Conservation (phyloP, 768 basidiomycete genomes). For the Lentinula aciculospora region DNA sequence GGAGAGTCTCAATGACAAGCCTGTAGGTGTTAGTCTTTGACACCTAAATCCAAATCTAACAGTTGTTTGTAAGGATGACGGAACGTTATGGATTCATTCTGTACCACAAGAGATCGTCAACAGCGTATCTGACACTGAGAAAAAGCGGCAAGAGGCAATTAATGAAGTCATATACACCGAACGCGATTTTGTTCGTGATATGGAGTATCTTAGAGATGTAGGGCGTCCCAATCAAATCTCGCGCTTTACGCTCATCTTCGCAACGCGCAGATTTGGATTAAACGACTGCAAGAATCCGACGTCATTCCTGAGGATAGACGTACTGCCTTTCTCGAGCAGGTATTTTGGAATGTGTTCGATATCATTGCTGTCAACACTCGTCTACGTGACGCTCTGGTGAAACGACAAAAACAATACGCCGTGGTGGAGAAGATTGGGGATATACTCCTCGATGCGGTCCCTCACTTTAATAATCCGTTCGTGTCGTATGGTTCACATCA, state of each 20-base stretch:
- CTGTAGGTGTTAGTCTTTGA: slow-evolving; percentile 36
- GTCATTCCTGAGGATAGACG: slow-evolving; percentile 74
- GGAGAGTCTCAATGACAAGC: slow-evolving; percentile 76
- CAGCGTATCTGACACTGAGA: slow-evolving; percentile 88
- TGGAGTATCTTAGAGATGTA: slow-evolving; percentile 97
- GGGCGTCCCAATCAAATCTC: slow-evolving; percentile 20
- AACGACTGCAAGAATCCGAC: slow-evolving; percentile 68
- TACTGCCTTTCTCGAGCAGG: slow-evolving; percentile 84
- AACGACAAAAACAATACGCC: slow-evolving; percentile 92
- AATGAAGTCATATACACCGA: slow-evolving; percentile 96
- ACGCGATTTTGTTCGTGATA: slow-evolving; percentile 94
- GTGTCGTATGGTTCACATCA: slow-evolving; percentile 96
- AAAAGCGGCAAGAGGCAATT: slow-evolving; percentile 95
- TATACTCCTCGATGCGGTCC: slow-evolving; percentile 80
- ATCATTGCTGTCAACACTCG: slow-evolving; percentile 88
- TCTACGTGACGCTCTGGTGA: slow-evolving; percentile 89
- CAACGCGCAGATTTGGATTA: slow-evolving; percentile 73
- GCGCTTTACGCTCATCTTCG: not conserved
- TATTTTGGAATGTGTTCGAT: slow-evolving; percentile 97
- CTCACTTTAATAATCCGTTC: slow-evolving; percentile 79
- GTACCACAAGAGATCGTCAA: slow-evolving; percentile 93
- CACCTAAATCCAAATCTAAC: not conserved
- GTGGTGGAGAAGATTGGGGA: slow-evolving; percentile 92
- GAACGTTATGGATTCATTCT: slow-evolving; percentile 92
- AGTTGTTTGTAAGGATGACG: slow-evolving; percentile 32